Evolutionary conservation across 2,329 filamentous ascomycete genomes (phyloP), one percentile per base, ranked within the genome.

Genomic region (Ceratocystis destructans): DNA sequence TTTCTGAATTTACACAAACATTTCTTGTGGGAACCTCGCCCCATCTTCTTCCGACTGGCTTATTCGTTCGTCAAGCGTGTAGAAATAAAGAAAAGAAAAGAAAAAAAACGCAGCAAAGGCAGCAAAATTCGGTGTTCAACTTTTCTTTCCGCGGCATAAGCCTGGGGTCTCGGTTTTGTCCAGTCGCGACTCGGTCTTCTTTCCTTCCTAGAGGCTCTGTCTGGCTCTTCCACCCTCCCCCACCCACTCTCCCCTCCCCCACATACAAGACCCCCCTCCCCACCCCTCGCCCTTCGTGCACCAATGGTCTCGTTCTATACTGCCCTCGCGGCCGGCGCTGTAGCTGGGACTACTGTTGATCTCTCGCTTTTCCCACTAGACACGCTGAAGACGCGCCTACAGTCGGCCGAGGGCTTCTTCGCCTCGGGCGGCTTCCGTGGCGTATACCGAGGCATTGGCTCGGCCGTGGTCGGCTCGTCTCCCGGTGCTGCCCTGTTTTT

Each of bases 401-500:
- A 99, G 79, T 90, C 91, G 69, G 83, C 83, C 61, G 75, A 81
- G 66, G 86, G 87, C 75, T 91, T 96, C 79, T 85, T 90, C 73
- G 81, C 88, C 66, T 86, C 87, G 2, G 93, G 94, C 73, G 93
- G 93, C 73, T 92, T 97, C 81, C 83, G 82, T 62, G 92, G 93
- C 69, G 90, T 97, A 72, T 99, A 99, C 79, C 87, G 89, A 59
- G 94, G 94, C 74, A 85, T 99, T 17, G 94, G 93, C 62, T 90
- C 86, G 67, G 91, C 92, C 0, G 80, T 97, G 63, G 87, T 96
- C 67, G 94, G 95, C 37, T 96, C 90, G 61, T 93, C 94, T 0
- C 94, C 94, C 0, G 90, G 91, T 66, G 94, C 95, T 1, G 93
- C 94, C 55, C 89, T 96, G 73, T 99, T 99, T 84, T 99, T 99